Evolutionary conservation across 164 flowering plant genomes (phyloP).

Genomic region (Dillenia suffruticosa): DNA sequence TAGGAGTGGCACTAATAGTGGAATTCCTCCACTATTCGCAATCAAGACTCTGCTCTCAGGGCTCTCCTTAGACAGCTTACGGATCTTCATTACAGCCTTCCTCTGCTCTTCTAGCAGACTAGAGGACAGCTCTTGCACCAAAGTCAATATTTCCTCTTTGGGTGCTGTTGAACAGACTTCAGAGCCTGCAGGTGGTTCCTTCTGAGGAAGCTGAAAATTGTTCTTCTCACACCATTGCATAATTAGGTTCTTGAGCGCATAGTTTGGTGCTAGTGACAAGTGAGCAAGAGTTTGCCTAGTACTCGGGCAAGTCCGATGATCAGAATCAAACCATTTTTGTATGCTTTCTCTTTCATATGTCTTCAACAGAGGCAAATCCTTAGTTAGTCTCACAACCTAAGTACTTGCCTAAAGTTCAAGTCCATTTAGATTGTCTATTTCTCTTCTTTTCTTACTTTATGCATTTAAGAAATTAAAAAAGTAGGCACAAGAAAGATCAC

Average conservation of each 20-base stretch:
- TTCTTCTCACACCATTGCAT: conserved; percentile 75
- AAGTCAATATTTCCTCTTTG: conserved; percentile 32
- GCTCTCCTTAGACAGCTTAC: conserved; percentile 77
- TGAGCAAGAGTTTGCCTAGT: conserved; percentile 59
- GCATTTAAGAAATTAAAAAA: no score
- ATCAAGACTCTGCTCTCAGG: conserved; percentile 66
- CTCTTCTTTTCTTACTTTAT: no score
- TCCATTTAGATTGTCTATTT: no score
- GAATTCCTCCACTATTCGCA: conserved; percentile 60
- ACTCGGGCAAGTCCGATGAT: conserved; percentile 79
- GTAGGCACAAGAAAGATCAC: conserved; percentile 21
- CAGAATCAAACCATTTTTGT: conserved; percentile 66
- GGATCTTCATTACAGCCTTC: conserved; percentile 50
- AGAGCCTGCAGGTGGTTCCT: conserved; percentile 15
- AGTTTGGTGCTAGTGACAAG: conserved; percentile 65
- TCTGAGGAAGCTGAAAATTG: conserved; percentile 45
- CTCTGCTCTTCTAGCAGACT: conserved; percentile 41
- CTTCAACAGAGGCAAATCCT: conserved; percentile 19
- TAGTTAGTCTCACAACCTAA: no score
- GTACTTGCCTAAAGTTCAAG: no score
- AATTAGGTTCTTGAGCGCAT: conserved; percentile 74
- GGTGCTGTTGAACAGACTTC: conserved; percentile 22
- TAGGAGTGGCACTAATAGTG: conserved; percentile 52
- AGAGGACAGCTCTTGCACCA: conserved; percentile 56
- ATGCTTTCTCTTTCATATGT: conserved; percentile 81